Percentiles rank a stretch among this genome's conserved stretches.
These are phyloP conservation scores for Erythrophleum ivorense DNA, from an alignment of 331 rosid genomes.

Conservation along the genomic window DNA sequence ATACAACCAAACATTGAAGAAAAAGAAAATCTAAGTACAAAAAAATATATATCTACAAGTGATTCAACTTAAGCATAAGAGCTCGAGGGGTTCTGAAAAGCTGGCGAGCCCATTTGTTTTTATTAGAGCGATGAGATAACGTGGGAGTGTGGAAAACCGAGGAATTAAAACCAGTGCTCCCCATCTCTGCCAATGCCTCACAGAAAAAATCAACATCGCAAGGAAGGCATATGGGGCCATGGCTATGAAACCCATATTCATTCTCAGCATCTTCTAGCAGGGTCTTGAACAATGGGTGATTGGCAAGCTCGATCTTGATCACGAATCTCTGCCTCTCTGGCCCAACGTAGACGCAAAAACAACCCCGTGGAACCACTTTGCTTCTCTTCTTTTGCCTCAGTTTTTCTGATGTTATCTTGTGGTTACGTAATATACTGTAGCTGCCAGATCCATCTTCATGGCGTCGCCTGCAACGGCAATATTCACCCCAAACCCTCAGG, in stretches of 20 bases:
- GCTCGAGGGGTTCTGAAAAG: not conserved
- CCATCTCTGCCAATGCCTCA: constrained; percentile 43
- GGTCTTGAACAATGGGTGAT: constrained; percentile 65
- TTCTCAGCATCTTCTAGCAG: constrained; percentile 68
- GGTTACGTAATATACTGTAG: not conserved
- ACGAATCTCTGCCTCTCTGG: constrained; percentile 53
- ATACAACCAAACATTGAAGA: too few species aligned
- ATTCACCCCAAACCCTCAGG: not conserved
- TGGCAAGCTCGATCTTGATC: constrained; percentile 54
- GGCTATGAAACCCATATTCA: constrained; percentile 59
- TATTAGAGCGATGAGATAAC: not conserved
- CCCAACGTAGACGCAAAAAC: constrained; percentile 69
- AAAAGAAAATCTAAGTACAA: too few species aligned
- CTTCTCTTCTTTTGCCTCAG: not conserved
- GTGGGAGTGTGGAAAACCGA: not conserved
- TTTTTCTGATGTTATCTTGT: too few species aligned
- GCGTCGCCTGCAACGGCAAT: not conserved
- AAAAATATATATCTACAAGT: too few species aligned
- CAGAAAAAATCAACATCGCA: constrained; percentile 61
- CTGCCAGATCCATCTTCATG: not conserved
- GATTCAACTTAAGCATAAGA: not conserved
- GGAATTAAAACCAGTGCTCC: not conserved
- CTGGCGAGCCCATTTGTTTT: not conserved
- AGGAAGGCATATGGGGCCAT: constrained; percentile 79
- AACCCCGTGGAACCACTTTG: constrained; percentile 57